phyloP scores from a whole-genome alignment of 2,329 filamentous ascomycete genomes.

The Xylariales sp. region DNA sequence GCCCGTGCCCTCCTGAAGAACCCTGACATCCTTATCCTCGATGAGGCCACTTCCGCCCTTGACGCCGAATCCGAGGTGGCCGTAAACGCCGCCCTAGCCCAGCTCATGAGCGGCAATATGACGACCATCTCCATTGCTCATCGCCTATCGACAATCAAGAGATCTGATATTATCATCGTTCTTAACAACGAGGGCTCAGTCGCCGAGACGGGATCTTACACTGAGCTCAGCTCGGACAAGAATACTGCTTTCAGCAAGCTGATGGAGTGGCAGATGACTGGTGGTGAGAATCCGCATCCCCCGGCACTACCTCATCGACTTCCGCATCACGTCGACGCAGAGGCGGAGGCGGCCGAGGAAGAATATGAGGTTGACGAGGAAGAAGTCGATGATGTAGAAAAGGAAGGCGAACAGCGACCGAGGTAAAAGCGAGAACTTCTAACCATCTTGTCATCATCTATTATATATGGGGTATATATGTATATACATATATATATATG shows the following conservation, averaged over 20 bases:
- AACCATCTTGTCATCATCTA: neutral
- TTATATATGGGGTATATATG: no score
- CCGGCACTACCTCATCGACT: slow-evolving; percentile 50
- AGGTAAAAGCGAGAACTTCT: slow-evolving; percentile 39
- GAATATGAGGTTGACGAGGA: slow-evolving; percentile 39
- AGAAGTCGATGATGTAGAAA: slow-evolving; percentile 17
- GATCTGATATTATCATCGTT: slow-evolving; percentile 93
- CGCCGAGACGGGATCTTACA: slow-evolving; percentile 89
- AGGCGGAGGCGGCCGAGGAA: slow-evolving; percentile 31
- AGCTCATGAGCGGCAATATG: slow-evolving; percentile 85
- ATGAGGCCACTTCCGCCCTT: slow-evolving; percentile 94
- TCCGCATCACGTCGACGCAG: slow-evolving; percentile 58
- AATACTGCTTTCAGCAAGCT: slow-evolving; percentile 91
- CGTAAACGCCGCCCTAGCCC: slow-evolving; percentile 88
- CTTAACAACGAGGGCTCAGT: slow-evolving; percentile 87
- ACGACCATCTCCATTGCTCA: slow-evolving; percentile 99
- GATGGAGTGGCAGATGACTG: slow-evolving; percentile 99
- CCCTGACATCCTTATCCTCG: slow-evolving; percentile 95
- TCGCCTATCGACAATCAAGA: slow-evolving; percentile 94
- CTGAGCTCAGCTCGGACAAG: slow-evolving; percentile 76
- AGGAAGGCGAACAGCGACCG: slow-evolving; percentile 35
- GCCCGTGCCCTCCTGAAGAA: slow-evolving; percentile 94
- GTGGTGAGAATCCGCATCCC: slow-evolving; percentile 71
- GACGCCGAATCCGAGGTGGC: slow-evolving; percentile 97
- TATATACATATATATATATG: neutral